These are phyloP conservation scores for Wallacemonas sp. DNA, from an alignment of 208 protist species.

Conservation along the genomic window DNA sequence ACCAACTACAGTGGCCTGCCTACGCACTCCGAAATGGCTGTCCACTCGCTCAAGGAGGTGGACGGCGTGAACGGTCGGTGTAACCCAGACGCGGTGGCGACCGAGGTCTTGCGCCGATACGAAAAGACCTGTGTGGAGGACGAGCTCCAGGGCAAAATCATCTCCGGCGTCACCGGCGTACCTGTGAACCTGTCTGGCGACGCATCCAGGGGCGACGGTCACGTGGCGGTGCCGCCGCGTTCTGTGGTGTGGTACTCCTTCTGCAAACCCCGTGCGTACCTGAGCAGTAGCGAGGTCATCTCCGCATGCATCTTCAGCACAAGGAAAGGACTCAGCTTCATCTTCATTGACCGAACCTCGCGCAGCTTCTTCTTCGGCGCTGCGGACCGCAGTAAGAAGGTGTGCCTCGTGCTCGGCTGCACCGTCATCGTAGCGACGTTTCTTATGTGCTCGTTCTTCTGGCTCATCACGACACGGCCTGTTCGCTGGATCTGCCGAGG, in stretches of 20 bases:
- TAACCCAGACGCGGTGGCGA: background rate
- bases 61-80: background rate
- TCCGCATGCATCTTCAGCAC: background rate
- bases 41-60: background rate
- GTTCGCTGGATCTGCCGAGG: constrained; percentile 30
- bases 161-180: background rate
- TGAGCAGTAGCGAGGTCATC: background rate
- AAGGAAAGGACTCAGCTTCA: constrained; percentile 11
- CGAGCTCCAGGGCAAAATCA: background rate
- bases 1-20: background rate
- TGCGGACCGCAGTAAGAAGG: constrained; percentile 1
- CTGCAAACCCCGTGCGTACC: background rate
- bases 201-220: background rate
- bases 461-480: constrained; percentile 18
- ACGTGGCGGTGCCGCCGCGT: background rate
- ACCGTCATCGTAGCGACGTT: constrained; percentile 14
- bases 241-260: background rate
- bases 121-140: background rate
- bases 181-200: background rate
- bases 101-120: background rate
- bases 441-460: constrained; percentile 17
- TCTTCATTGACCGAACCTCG: constrained; percentile 26
- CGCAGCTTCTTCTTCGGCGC: constrained; percentile 13
- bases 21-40: background rate
- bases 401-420: constrained; percentile 18